Conservation (phyloP, 345 rosid species). For the Punica granatum region DNA sequence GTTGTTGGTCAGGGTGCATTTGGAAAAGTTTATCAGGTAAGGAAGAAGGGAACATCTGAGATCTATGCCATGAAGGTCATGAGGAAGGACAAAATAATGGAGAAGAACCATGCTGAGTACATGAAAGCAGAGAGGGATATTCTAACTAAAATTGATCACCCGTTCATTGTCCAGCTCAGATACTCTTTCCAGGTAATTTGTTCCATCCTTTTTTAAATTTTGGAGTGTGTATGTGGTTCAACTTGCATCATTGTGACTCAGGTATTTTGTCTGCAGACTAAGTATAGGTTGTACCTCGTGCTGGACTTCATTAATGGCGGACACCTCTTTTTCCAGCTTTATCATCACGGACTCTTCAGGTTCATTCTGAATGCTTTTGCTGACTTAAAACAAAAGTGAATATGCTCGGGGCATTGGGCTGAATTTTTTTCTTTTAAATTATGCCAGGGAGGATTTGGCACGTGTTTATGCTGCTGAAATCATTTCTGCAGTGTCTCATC, state of each 20-base stretch:
- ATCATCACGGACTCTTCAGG: slow-evolving; percentile 96
- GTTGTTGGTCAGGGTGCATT: slow-evolving; percentile 96
- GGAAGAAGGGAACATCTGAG: slow-evolving; percentile 73
- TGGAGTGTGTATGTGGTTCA: background rate
- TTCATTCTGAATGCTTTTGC: slow-evolving; percentile 14
- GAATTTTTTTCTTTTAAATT: background rate
- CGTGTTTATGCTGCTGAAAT: slow-evolving; percentile 88
- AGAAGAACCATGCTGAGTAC: slow-evolving; percentile 88
- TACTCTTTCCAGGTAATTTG: slow-evolving; percentile 77
- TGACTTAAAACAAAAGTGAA: background rate
- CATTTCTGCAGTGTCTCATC: slow-evolving; percentile 83
- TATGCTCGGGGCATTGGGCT: background rate
- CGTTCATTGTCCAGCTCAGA: slow-evolving; percentile 82
- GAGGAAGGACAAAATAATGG: slow-evolving; percentile 90
- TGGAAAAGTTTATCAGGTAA: slow-evolving; percentile 90
- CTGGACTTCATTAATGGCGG: slow-evolving; percentile 94
- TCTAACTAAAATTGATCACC: slow-evolving; percentile 73
- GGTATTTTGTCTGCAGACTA: slow-evolving; percentile 49
- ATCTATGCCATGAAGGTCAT: slow-evolving; percentile 97
- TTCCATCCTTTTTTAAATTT: background rate
- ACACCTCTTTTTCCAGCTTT: slow-evolving; percentile 94
- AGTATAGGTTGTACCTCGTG: slow-evolving; percentile 80
- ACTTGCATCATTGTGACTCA: background rate
- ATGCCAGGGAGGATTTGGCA: slow-evolving; percentile 80
- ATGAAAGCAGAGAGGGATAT: slow-evolving; percentile 97